Percentiles rank a stretch among this genome's conserved stretches.
These are phyloP conservation scores for Aureobasidium subglaciale DNA, from an alignment of 2,329 filamentous ascomycete species.

Conservation along the genomic window DNA sequence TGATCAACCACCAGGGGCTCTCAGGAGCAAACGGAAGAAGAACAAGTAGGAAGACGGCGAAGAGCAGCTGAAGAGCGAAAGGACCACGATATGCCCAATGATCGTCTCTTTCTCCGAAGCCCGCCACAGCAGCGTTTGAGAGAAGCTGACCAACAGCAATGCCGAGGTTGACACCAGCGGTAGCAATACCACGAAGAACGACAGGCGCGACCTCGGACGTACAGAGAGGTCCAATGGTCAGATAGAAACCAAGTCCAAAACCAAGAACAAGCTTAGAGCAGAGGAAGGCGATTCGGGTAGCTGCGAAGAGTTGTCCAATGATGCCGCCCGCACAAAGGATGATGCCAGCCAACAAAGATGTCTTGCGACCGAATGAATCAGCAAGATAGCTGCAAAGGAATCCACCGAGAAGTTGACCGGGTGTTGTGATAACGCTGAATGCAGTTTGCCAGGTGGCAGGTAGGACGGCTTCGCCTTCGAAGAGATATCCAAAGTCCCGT, in stretches of 20 bases:
- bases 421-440: neutral
- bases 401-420: neutral
- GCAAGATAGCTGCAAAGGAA: neutral
- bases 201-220: conserved; percentile 59
- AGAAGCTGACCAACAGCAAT: conserved; percentile 57
- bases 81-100: conserved; percentile 39
- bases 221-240: conserved; percentile 50
- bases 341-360: neutral
- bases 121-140: conserved; percentile 35
- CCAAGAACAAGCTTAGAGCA: neutral
- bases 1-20: conserved; percentile 26
- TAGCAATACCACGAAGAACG: conserved; percentile 50
- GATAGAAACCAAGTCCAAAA: conserved; percentile 23
- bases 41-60: conserved; percentile 32
- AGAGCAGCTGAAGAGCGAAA: conserved; percentile 38
- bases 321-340: neutral
- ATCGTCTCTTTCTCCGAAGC: conserved; percentile 25
- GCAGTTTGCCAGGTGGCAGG: neutral
- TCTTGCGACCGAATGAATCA: neutral
- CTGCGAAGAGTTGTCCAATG: conserved; percentile 7
- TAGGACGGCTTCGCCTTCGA: neutral
- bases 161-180: conserved; percentile 54
- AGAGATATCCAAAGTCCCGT: neutral
- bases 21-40: conserved; percentile 25
- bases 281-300: too few species aligned